These are phyloP conservation scores for Didymella segeticola DNA, from an alignment of 2,329 filamentous ascomycete species.

Conservation along the genomic window DNA sequence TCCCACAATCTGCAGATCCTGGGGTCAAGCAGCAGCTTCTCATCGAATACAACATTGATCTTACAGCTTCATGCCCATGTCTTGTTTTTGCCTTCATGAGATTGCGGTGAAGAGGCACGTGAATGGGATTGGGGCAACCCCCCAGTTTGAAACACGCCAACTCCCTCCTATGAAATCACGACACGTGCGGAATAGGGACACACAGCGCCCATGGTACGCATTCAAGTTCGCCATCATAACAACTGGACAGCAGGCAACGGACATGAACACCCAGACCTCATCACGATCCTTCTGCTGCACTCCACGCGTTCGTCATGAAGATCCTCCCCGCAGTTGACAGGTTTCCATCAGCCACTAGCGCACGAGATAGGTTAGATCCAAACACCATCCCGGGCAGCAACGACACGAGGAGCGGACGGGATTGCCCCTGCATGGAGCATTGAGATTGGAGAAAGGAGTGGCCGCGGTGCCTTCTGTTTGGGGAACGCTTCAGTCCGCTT, in stretches of 20 bases:
- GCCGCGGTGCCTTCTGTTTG: slow-evolving; percentile 10
- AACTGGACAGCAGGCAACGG: neutral
- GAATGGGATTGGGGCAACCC: slow-evolving; percentile 10
- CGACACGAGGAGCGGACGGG: slow-evolving; percentile 8
- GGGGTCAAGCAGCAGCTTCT: no score
- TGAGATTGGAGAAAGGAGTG: slow-evolving; percentile 15
- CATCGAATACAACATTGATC: neutral
- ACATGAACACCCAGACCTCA: neutral
- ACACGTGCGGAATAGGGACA: slow-evolving; percentile 4
- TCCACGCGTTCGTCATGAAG: slow-evolving; percentile 15
- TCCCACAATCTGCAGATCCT: no score
- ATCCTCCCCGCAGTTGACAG: slow-evolving; percentile 13
- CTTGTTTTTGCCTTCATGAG: neutral
- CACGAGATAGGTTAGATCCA: slow-evolving; percentile 5
- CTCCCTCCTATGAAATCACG: slow-evolving; percentile 3
- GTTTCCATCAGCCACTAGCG: slow-evolving; percentile 2
- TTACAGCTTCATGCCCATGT: neutral
- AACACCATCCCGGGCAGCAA: slow-evolving; percentile 7
- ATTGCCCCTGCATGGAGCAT: slow-evolving; percentile 17
- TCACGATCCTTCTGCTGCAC: slow-evolving; percentile 10
- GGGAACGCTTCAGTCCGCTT: slow-evolving; percentile 1
- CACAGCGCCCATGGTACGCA: neutral
- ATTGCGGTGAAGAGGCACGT: slow-evolving; percentile 14
- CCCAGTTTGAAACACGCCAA: slow-evolving; percentile 22
- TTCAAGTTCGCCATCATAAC: neutral